Evolutionary conservation across 768 basidiomycete species (phyloP), one percentile per base, ranked within the genome.

Genomic region (Grammothele lineata): DNA sequence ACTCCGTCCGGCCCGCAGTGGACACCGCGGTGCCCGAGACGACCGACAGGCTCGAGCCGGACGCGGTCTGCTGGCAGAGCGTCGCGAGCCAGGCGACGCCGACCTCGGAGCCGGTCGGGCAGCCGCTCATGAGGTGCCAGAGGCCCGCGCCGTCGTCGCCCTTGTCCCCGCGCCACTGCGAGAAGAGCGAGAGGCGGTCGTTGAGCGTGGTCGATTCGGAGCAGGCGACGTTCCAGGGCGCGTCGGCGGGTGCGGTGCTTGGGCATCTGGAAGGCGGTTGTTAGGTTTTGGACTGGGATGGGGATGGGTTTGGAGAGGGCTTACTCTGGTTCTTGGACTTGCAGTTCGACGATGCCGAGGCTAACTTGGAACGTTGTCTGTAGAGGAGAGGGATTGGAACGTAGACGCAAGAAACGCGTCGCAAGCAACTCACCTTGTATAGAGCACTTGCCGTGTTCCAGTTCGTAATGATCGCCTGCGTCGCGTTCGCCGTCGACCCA

Each of bases 51-150:
- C 67, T 59, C 36, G 51, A 68, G 5, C 73, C 78, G 12, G 76
- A 66, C 3, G 80, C 63, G 1, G 63, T 67, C 48, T 81, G 73
- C 55, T 78, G 78, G 59, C 84, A 86, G 66, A 93, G 61, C 17
- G 87, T 88, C 18, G 77, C 87, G 3, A 95, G 76, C 91, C 90
- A 92, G 4, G 91, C 91, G 39, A 93, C 89, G 18, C 91, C 92
- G 30, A 85, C 81, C 65, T 90, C 87, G 9, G 79, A 75, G n/a
- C 86, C 86, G 8, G 85, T 83, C 3, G 84, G 80, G 56, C 88
- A 90, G 21, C 81, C 82, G 53, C 85, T 89, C 83, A 93, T 86
- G 11, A 93, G 70, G 68, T 92, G 91, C 87, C 90, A 93, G 24
- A 95, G 71, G 3, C 91, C 92, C 18, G 77, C 80, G 15, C 80